Evolutionary conservation across 768 basidiomycete genomes (phyloP).

Genomic region (Amanita pallidorosea): DNA sequence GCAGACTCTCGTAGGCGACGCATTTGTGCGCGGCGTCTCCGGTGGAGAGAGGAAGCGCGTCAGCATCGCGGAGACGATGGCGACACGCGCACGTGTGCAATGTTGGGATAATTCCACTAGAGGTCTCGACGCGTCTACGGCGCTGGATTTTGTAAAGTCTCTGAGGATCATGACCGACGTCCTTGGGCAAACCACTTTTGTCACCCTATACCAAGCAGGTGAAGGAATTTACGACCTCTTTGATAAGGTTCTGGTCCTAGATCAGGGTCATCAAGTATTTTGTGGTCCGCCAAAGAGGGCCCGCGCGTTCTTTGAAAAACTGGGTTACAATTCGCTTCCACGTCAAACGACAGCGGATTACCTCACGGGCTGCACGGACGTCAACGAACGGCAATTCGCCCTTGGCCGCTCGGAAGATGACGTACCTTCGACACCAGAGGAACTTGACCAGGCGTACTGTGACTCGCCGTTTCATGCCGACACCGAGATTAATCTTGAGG

Average conservation of each 20-base stretch:
- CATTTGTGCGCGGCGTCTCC: constrained; percentile 73
- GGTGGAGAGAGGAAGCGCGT: constrained; percentile 77
- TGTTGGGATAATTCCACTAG: constrained; percentile 81
- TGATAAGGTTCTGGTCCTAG: constrained; percentile 81
- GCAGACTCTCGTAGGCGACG: constrained; percentile 76
- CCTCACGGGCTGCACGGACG: constrained; percentile 74
- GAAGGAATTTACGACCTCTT: constrained; percentile 71
- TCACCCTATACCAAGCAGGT: constrained; percentile 78
- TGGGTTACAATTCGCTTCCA: constrained; percentile 66
- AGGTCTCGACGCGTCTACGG: constrained; percentile 79
- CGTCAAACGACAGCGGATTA: constrained; percentile 84
- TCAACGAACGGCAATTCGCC: constrained; percentile 76
- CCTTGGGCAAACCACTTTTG: constrained; percentile 71
- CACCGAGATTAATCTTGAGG: constrained; percentile 35
- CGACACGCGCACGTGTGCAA: constrained; percentile 69
- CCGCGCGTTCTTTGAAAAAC: constrained; percentile 62
- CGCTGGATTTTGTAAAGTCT: constrained; percentile 74
- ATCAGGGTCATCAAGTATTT: constrained; percentile 74
- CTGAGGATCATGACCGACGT: constrained; percentile 78
- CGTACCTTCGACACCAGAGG: constrained; percentile 58
- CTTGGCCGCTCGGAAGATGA: constrained; percentile 44
- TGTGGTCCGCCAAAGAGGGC: constrained; percentile 69
- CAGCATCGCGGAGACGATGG: constrained; percentile 82
- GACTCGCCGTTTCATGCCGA: constrained; percentile 32
- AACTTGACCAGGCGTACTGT: constrained; percentile 54